phyloP scores from a whole-genome alignment of 2,329 filamentous ascomycete genomes.

The Ascochyta rabiei region DNA sequence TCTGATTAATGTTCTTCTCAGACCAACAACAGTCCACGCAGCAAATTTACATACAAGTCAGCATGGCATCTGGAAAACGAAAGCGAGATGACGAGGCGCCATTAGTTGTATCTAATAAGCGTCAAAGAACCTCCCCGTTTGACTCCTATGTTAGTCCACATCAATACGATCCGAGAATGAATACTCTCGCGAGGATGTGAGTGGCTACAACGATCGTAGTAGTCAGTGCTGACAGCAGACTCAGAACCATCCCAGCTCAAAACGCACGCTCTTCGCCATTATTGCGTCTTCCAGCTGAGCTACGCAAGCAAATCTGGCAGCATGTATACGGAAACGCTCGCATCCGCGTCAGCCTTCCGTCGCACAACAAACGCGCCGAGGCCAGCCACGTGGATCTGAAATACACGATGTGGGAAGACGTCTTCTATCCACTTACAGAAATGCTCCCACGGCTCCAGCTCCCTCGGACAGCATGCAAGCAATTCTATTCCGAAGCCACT shows the following conservation, averaged over 20 bases:
- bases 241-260: neutral
- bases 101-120: neutral
- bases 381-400: neutral
- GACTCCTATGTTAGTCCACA: neutral
- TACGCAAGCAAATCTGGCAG: neutral
- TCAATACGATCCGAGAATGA: neutral
- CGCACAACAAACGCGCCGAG: neutral
- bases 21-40: neutral
- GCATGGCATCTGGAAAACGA: slow-evolving; percentile 65
- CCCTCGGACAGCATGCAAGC: neutral
- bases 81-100: slow-evolving; percentile 51
- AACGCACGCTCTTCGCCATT: neutral
- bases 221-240: neutral
- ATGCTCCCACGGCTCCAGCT: neutral
- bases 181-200: neutral
- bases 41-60: neutral
- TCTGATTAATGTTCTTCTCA: neutral
- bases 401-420: neutral
- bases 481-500: neutral
- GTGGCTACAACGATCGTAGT: neutral
- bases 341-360: neutral
- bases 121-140: neutral
- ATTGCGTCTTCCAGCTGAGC: slow-evolving; percentile 1
- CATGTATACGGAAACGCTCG: neutral
- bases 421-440: neutral